Evolutionary conservation across 371 early-diverging fungal species (phyloP).

Genomic region (Mortierella sp.): DNA sequence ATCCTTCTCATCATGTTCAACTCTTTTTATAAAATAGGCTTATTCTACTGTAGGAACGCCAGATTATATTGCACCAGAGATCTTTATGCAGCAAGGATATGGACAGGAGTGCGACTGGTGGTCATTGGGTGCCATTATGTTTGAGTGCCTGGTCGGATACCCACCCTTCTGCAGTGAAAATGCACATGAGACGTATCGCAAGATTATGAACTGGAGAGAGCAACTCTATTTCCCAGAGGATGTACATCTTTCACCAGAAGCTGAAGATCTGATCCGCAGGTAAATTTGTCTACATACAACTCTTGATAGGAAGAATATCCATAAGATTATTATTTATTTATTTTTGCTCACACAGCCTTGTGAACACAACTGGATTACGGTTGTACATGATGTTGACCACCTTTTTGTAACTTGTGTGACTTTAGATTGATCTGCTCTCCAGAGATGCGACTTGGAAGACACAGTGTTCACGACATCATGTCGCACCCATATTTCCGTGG

Average conservation of each 20-base stretch:
- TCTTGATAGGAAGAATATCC: too few relatives aligned
- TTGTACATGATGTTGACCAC: too few relatives aligned
- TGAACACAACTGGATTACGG: too few relatives aligned
- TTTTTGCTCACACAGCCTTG: too few relatives aligned
- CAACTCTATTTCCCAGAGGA: conserved; percentile 93
- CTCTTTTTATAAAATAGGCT: conserved; percentile 59
- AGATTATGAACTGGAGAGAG: conserved; percentile 96
- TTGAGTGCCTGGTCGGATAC: conserved; percentile 98
- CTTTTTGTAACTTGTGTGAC: not conserved
- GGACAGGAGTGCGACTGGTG: conserved; percentile 99
- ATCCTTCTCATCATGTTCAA: not conserved
- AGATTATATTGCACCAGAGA: conserved; percentile 98
- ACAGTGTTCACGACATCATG: conserved; percentile 89
- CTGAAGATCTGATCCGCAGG: conserved; percentile 92
- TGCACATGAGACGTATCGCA: conserved; percentile 96
- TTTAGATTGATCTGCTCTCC: conserved; percentile 87
- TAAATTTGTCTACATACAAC: too few relatives aligned
- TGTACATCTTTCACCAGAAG: conserved; percentile 89
- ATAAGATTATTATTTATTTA: too few relatives aligned
- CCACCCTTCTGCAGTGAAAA: conserved; percentile 98
- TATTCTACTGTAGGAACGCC: conserved; percentile 98
- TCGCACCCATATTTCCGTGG: conserved; percentile 97
- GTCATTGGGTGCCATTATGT: conserved; percentile 99
- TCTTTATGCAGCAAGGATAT: conserved; percentile 95
- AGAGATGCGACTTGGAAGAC: conserved; percentile 83